These are phyloP conservation scores for Metschnikowia kunwiensis DNA, from an alignment of 805 yeast species.

Conservation along the genomic window DNA sequence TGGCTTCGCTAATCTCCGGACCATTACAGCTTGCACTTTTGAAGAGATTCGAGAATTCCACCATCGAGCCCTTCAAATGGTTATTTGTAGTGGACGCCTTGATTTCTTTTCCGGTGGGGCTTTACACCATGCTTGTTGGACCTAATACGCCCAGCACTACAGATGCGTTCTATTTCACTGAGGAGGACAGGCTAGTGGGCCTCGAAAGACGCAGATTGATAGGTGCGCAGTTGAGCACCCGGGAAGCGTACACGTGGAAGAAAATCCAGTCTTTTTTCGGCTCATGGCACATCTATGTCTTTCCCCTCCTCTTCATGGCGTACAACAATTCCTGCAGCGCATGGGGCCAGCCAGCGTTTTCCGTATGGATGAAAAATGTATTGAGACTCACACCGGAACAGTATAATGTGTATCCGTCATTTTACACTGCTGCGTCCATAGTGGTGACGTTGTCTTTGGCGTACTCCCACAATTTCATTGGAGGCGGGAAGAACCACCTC, in stretches of 20 bases:
- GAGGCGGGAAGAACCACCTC: slow-evolving; percentile 32
- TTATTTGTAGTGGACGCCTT: slow-evolving; percentile 33
- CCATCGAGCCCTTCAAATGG: slow-evolving; percentile 32
- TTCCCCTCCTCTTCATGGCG: slow-evolving; percentile 40
- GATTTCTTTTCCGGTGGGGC: slow-evolving; percentile 31
- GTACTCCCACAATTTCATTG: slow-evolving; percentile 34
- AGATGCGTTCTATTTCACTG: slow-evolving; percentile 28
- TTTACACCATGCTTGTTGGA: slow-evolving; percentile 30
- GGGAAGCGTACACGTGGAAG: slow-evolving; percentile 38
- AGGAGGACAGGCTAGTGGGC: slow-evolving; percentile 36
- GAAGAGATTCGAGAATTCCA: slow-evolving; percentile 20
- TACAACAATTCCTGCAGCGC: slow-evolving; percentile 37
- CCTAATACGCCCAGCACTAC: slow-evolving; percentile 37
- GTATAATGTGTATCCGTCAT: slow-evolving; percentile 43
- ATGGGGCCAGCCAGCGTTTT: slow-evolving; percentile 40
- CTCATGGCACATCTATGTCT: slow-evolving; percentile 50
- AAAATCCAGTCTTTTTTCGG: slow-evolving; percentile 41
- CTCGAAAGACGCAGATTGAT: slow-evolving; percentile 38
- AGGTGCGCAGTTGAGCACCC: slow-evolving; percentile 36
- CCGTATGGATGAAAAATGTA: slow-evolving; percentile 43
- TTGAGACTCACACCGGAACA: slow-evolving; percentile 28
- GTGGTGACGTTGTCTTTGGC: slow-evolving; percentile 34
- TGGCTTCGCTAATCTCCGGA: slow-evolving; percentile 30
- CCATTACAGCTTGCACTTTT: slow-evolving; percentile 31
- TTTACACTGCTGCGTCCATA: slow-evolving; percentile 38